A percentile compares a stretch with the other conserved stretches of the same genome.
phyloP scores from a whole-genome alignment of 176 grass and related monocot species.

The Triticum aestivum region DNA sequence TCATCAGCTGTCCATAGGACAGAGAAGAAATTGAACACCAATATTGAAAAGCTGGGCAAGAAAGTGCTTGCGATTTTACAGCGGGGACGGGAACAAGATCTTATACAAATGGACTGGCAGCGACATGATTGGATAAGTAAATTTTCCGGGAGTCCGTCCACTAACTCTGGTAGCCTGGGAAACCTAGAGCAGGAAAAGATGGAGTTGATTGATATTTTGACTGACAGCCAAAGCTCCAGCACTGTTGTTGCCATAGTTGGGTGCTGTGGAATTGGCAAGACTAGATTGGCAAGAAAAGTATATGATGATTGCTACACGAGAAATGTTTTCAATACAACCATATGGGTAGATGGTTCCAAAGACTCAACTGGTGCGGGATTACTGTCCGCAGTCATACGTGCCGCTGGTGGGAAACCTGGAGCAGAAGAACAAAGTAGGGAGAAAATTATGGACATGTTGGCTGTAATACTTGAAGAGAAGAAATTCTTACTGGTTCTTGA shows the following conservation, averaged over 20 bases:
- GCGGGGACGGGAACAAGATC: neutral
- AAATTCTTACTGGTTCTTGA: slow-evolving; percentile 44
- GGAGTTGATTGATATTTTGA: slow-evolving; percentile 11
- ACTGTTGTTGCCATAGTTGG: slow-evolving; percentile 24
- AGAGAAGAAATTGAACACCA: neutral
- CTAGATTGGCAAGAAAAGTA: slow-evolving; percentile 22
- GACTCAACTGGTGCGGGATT: neutral
- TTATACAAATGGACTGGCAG: neutral
- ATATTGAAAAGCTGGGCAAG: neutral
- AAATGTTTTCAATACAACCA: slow-evolving; percentile 6
- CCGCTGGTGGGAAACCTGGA: slow-evolving; percentile 11
- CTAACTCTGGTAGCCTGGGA: neutral
- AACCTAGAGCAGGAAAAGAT: neutral
- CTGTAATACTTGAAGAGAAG: slow-evolving; percentile 16
- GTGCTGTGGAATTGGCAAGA: slow-evolving; percentile 31
- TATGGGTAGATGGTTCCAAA: slow-evolving; percentile 29
- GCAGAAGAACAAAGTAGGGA: neutral
- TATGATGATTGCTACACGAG: slow-evolving; percentile 19
- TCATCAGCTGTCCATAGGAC: neutral
- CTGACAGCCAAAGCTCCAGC: neutral
- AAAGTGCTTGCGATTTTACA: neutral
- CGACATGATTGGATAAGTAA: neutral
- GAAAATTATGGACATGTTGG: slow-evolving; percentile 22
- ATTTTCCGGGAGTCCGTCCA: neutral
- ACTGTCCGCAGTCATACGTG: neutral